Base-by-base conservation (phyloP, 495 filamentous ascomycete genomes). In the Eremomyces bilateralis region DNA sequence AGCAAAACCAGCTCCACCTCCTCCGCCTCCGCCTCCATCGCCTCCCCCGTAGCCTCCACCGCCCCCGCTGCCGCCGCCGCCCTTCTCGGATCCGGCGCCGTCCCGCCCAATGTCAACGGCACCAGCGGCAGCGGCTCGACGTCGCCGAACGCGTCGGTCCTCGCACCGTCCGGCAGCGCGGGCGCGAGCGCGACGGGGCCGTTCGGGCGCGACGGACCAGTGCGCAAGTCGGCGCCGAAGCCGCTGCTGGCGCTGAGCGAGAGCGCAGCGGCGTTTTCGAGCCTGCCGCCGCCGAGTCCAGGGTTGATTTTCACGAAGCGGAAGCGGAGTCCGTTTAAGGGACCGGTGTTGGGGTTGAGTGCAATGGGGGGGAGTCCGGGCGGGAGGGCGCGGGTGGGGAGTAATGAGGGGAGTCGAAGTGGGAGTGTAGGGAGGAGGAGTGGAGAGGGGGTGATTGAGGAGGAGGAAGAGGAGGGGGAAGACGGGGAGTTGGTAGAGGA, bases 1-100 rank as follows among this genome's bases (percentile, higher is more conserved):
- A 92, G 82, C 6, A 94, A 93, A 50, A 83, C 88, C 2, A 88
- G 79, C 12, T 94, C 85, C 0, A 84, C 83, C 0, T 91, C 82
- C 6, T 93, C 84, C 18, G 80, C 34, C 15, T 75, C 66, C 4
- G 71, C 63, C 2, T 70, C 71, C 13, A 66, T 57, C 67, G 38
- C 74, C 62, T 43, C 88, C 68, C 46, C 72, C 64, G n/a, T 70
- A 68, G 25, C 52, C 65, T 57, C 54, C 21, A 40, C 41, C 17
- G 88, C 88, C 3, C 80, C 93, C 52, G 92, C 84, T 5, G 39
- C 45, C 1, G 71, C 93, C 49, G 95, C 95, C 57, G 79, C 95
- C 12, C 67, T 95, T 3, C 88, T 88, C 2, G 79, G 79, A 2
- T 55, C 66, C 4, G 65, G 69, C 6, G 55, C 71, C 12, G 91